Percentiles rank a stretch among this genome's conserved stretches.
phyloP scores from a whole-genome alignment of 345 rosid species.

The Brassica incana region DNA sequence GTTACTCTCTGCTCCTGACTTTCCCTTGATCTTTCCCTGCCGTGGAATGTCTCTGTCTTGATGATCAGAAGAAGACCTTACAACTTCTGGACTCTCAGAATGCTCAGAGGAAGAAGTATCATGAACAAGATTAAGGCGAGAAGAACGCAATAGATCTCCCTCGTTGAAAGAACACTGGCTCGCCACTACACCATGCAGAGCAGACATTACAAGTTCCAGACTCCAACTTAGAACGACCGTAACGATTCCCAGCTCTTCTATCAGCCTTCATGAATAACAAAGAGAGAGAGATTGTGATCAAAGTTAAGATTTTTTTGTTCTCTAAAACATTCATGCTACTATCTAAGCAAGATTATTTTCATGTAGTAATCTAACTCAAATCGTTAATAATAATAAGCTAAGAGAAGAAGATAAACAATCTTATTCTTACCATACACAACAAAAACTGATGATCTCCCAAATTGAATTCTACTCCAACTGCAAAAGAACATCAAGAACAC shows the following conservation, averaged over 20 bases:
- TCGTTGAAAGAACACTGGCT: slow-evolving; percentile 60
- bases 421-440: not conserved
- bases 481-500: not conserved
- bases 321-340: not conserved
- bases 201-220: not conserved
- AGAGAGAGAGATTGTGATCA: not conserved
- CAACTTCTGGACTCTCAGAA: slow-evolving; percentile 54
- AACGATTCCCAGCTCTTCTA: not conserved
- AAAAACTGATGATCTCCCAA: not conserved
- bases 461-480: not conserved
- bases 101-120: slow-evolving; percentile 53
- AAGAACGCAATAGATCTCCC: slow-evolving; percentile 40
- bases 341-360: not conserved
- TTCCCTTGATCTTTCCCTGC: slow-evolving; percentile 22
- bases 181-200: slow-evolving; percentile 38
- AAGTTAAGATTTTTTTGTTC: no score
- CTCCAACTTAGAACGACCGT: not conserved
- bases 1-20: slow-evolving; percentile 42
- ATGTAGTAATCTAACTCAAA: not conserved
- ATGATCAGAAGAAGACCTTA: slow-evolving; percentile 47
- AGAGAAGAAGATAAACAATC: not conserved
- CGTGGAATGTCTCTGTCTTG: slow-evolving; percentile 18
- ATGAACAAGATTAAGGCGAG: slow-evolving; percentile 36
- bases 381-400: not conserved
- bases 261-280: not conserved